Evolutionary conservation across 2,329 filamentous ascomycete genomes (phyloP), one percentile per base, ranked within the genome.

Genomic region (Chrysoporthe cubensis): DNA sequence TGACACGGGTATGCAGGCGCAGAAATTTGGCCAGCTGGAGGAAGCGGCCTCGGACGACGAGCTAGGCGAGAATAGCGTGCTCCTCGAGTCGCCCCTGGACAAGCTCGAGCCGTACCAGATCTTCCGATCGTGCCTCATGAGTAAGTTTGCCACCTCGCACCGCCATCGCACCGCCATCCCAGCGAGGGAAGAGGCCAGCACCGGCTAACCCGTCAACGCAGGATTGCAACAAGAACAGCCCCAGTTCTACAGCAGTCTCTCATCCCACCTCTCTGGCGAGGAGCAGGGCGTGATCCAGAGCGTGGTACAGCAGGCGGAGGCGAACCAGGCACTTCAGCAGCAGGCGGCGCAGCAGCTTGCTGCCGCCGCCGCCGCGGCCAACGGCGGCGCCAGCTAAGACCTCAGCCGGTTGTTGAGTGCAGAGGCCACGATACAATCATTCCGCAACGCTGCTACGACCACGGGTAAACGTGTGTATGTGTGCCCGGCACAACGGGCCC

Each of bases 81-180:
- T 98, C 63, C 87, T 99, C 2, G 96, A 99, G 80, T 97, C 95
- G 14, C 94, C 95, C 18, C 85, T 99, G 34, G 96, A 99, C 79
- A 96, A 96, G 81, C 86, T 99, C 70, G 96, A 99, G 80, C 94
- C 95, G 2, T 99, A 99, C 76, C 87, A 90, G 76, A 84, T 97
- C 70, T 97, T 99, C 86, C 91, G 93, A 77, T 85, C 87, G 70
- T 90, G 92, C 21, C 83, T 98, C 72, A 80, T 95, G 76, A 91
- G 94, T 97, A 88, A 79, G 92, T 88, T 34, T 44, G 34, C 5
- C 18, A 16, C 18, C 11, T 11, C 13, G 26, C 26, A 26, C 26
- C 26, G 37, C 18, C 6, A 7, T 11, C 13, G 26, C 26, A 26
- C 26, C 26, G 37, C 18, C 6, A 7, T 18, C 14, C 21, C 46